These are phyloP conservation scores for Hymenoscyphus fructigenus DNA, from an alignment of 2,329 filamentous ascomycete genomes.

Conservation along the genomic window DNA sequence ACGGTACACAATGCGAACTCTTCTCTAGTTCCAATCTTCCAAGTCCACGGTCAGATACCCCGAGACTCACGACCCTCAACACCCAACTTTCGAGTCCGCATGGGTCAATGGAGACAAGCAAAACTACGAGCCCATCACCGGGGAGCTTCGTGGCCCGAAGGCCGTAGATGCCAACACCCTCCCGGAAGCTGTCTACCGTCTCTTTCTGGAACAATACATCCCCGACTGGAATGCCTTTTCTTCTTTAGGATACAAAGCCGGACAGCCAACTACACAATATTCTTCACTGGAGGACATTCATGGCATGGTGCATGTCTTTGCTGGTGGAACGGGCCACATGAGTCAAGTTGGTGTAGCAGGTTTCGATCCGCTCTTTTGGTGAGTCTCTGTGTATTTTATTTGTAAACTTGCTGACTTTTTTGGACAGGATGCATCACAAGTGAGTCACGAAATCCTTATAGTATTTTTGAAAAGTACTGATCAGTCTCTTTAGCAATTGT, in stretches of 20 bases:
- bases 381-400: not conserved
- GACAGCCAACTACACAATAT: slow-evolving; percentile 13
- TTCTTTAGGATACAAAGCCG: slow-evolving; percentile 11
- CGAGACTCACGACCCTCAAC: slow-evolving; percentile 7
- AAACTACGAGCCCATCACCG: slow-evolving; percentile 15
- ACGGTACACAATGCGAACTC: not conserved
- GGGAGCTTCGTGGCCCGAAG: slow-evolving; percentile 11
- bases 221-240: slow-evolving; percentile 18
- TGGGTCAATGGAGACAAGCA: slow-evolving; percentile 19
- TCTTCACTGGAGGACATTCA: slow-evolving; percentile 45
- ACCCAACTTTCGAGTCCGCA: slow-evolving; percentile 9
- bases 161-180: slow-evolving; percentile 17
- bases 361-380: slow-evolving; percentile 46
- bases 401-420: not conserved
- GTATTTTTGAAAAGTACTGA: not conserved
- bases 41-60: slow-evolving; percentile 18
- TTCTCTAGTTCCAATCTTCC: slow-evolving; percentile 12
- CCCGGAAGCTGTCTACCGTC: slow-evolving; percentile 18
- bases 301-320: slow-evolving; percentile 42
- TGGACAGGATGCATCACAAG: slow-evolving; percentile 44
- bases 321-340: slow-evolving; percentile 42
- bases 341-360: slow-evolving; percentile 41
- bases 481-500: slow-evolving; percentile 44
- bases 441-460: not conserved
- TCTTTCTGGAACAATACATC: slow-evolving; percentile 18